Conservation (phyloP, 164 flowering plant species). For the Dillenia suffruticosa region DNA sequence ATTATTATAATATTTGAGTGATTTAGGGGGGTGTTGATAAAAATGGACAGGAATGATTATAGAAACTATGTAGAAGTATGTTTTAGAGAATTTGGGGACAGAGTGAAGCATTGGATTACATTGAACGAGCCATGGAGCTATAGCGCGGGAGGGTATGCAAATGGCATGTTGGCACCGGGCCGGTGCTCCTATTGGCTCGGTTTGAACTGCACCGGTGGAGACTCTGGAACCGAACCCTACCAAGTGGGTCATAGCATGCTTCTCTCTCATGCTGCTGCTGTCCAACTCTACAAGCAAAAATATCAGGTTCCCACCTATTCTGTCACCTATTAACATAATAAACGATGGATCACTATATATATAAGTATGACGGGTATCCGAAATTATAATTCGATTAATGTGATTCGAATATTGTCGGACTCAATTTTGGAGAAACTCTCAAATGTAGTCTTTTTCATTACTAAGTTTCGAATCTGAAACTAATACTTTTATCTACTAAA, state of each 20-base stretch:
- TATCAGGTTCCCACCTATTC: slow-evolving; percentile 16
- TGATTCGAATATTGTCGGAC: no score
- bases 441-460: no score
- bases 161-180: slow-evolving; percentile 18
- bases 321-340: no score
- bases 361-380: no score
- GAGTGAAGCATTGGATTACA: slow-evolving; percentile 35
- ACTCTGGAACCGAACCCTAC: slow-evolving; percentile 35
- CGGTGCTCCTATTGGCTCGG: slow-evolving; percentile 20
- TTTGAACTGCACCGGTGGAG: slow-evolving; percentile 22
- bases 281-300: slow-evolving; percentile 19
- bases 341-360: no score
- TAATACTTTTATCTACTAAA: no score
- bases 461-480: no score
- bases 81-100: slow-evolving; percentile 27
- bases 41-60: slow-evolving; percentile 25
- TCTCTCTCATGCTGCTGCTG: slow-evolving; percentile 32
- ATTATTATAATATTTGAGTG: background rate
- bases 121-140: slow-evolving; percentile 21
- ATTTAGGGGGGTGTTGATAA: no score
- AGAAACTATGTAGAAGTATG: slow-evolving; percentile 22
- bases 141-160: slow-evolving; percentile 7
- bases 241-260: slow-evolving; percentile 21
- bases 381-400: no score
- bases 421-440: no score